These are phyloP conservation scores for Aspergillus heteromorphus DNA, from an alignment of 495 filamentous ascomycete species.

Conservation along the genomic window DNA sequence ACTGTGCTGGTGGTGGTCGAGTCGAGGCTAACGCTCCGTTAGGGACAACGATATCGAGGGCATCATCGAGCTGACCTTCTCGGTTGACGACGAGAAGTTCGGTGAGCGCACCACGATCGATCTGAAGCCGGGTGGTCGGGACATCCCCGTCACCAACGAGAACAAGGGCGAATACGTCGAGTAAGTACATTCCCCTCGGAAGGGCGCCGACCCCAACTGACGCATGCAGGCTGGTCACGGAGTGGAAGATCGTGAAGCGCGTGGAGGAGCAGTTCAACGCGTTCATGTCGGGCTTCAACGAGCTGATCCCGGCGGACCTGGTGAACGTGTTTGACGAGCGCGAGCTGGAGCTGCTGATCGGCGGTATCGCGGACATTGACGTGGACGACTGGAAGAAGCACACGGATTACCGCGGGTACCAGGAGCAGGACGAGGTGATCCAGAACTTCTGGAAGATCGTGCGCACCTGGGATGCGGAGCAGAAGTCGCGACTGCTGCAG, in stretches of 20 bases:
- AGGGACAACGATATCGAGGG: slow-evolving; percentile 93
- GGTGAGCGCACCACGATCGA: slow-evolving; percentile 89
- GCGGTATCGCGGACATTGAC: slow-evolving; percentile 98
- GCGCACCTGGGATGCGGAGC: slow-evolving; percentile 93
- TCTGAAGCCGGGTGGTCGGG: slow-evolving; percentile 80
- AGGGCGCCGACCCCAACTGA: background rate
- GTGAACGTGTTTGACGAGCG: slow-evolving; percentile 99
- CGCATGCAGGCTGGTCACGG: slow-evolving; percentile 69
- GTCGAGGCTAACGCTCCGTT: slow-evolving; percentile 1
- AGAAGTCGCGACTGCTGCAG: slow-evolving; percentile 92
- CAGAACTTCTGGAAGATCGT: slow-evolving; percentile 99
- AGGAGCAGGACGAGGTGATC: slow-evolving; percentile 93
- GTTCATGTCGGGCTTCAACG: slow-evolving; percentile 95
- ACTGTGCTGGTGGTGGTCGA: background rate
- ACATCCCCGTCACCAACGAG: slow-evolving; percentile 94
- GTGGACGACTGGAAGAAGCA: slow-evolving; percentile 99
- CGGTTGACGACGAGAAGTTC: slow-evolving; percentile 95
- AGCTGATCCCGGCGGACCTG: slow-evolving; percentile 91
- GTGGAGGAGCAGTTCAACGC: slow-evolving; percentile 97
- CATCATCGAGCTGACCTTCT: slow-evolving; percentile 89
- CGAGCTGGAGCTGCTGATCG: slow-evolving; percentile 92
- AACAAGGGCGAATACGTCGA: slow-evolving; percentile 96
- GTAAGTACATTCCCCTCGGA: slow-evolving; percentile 54
- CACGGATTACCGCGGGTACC: slow-evolving; percentile 99
- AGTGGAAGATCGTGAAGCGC: slow-evolving; percentile 98